Conservation (phyloP, 1,284 basidiomycete genomes). For the Sanguinoderma infundibulare region DNA sequence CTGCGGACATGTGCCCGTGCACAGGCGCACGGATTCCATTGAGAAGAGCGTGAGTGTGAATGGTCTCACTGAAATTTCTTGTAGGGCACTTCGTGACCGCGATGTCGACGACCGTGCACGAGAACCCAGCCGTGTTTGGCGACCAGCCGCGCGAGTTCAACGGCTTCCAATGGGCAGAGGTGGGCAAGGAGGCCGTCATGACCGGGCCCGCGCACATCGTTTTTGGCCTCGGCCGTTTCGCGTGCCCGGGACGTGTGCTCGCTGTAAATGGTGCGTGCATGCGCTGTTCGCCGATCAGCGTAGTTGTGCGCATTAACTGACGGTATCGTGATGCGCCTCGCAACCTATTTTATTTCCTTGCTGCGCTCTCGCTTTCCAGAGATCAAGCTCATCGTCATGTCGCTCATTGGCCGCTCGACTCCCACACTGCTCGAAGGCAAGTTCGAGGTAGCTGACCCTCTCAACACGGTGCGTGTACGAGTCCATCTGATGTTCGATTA, state of each 20-base stretch:
- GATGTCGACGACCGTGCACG: slow-evolving; percentile 38
- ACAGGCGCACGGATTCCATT: background rate
- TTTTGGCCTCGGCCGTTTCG: slow-evolving; percentile 42
- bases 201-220: slow-evolving; percentile 37
- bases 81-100: slow-evolving; percentile 36
- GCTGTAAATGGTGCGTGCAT: slow-evolving; percentile 38
- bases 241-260: slow-evolving; percentile 40
- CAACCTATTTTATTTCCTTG: background rate
- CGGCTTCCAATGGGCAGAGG: slow-evolving; percentile 40
- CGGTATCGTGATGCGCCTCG: background rate
- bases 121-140: slow-evolving; percentile 35
- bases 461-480: slow-evolving; percentile 32
- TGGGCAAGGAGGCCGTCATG: slow-evolving; percentile 37
- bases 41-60: background rate
- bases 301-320: background rate
- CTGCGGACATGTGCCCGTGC: too few species aligned
- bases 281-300: background rate
- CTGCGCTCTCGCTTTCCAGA: slow-evolving; percentile 26
- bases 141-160: slow-evolving; percentile 36
- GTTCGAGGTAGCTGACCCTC: slow-evolving; percentile 40
- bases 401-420: slow-evolving; percentile 37
- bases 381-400: slow-evolving; percentile 42
- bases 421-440: slow-evolving; percentile 36
- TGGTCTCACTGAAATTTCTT: background rate
- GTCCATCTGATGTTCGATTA: slow-evolving; percentile 7